Evolutionary conservation across 2,329 filamentous ascomycete species (phyloP).

Genomic region (Trichoderma hamatum): DNA sequence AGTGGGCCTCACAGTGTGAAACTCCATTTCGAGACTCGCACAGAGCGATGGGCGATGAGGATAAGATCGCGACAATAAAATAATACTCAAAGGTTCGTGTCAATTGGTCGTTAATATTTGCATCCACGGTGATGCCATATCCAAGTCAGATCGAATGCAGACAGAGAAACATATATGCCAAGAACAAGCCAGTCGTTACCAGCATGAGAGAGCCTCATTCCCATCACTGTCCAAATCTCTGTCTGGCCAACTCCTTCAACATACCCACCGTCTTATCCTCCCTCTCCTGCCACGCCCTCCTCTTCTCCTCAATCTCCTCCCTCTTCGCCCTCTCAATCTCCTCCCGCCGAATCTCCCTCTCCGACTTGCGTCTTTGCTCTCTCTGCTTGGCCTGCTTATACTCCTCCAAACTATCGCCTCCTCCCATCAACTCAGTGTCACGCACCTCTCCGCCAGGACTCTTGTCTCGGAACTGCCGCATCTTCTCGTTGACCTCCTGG

Average conservation of each 20-base stretch:
- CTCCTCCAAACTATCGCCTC: conserved; percentile 65
- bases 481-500: conserved; percentile 69
- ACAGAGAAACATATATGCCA: neutral
- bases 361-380: conserved; percentile 75
- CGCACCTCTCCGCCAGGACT: conserved; percentile 60
- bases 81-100: neutral
- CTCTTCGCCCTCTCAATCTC: conserved; percentile 74
- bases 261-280: conserved; percentile 85
- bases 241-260: conserved; percentile 75
- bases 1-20: conserved; percentile 28
- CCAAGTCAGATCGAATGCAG: neutral
- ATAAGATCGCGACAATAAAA: neutral
- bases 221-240: conserved; percentile 85
- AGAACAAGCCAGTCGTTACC: neutral
- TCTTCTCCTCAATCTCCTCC: conserved; percentile 78
- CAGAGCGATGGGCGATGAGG: neutral
- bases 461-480: conserved; percentile 72
- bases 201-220: no score
- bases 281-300: conserved; percentile 70
- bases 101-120: neutral
- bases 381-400: conserved; percentile 68
- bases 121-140: no score
- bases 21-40: neutral
- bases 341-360: conserved; percentile 80
- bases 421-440: conserved; percentile 75